Conservation (phyloP, 805 yeast species). For the Sugiyamaella lignohabitans region DNA sequence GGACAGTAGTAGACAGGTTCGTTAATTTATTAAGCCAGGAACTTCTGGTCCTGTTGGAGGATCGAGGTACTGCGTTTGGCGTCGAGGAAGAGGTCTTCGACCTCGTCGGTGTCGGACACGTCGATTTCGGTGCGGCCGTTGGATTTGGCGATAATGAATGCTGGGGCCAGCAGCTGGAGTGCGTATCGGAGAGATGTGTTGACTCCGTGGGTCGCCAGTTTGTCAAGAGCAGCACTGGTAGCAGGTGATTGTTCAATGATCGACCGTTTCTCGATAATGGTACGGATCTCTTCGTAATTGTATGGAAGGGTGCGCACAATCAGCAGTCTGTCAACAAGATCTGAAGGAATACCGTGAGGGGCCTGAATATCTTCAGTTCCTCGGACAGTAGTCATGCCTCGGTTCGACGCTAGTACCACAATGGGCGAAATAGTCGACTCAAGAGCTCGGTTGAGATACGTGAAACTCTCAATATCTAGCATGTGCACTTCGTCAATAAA, state of each 20-base stretch:
- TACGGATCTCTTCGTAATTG: constrained; percentile 68
- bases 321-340: constrained; percentile 81
- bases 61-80: constrained; percentile 73
- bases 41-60: constrained; percentile 38
- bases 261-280: constrained; percentile 78
- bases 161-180: constrained; percentile 83
- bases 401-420: constrained; percentile 91
- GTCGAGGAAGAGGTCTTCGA: constrained; percentile 76
- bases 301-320: constrained; percentile 93
- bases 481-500: constrained; percentile 98
- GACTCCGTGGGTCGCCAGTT: constrained; percentile 66
- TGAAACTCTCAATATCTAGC: constrained; percentile 95
- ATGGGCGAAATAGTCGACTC: constrained; percentile 91
- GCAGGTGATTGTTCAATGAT: constrained; percentile 66
- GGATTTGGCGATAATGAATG: constrained; percentile 73
- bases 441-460: constrained; percentile 87
- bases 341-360: constrained; percentile 97
- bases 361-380: constrained; percentile 80
- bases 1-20: neutral
- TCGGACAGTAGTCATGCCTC: constrained; percentile 86
- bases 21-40: constrained; percentile 22
- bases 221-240: constrained; percentile 61
- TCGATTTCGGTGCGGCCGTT: constrained; percentile 63
- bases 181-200: constrained; percentile 85
- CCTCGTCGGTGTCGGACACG: constrained; percentile 73